Conservation (phyloP, 495 filamentous ascomycete genomes). For the Talaromyces liani region DNA sequence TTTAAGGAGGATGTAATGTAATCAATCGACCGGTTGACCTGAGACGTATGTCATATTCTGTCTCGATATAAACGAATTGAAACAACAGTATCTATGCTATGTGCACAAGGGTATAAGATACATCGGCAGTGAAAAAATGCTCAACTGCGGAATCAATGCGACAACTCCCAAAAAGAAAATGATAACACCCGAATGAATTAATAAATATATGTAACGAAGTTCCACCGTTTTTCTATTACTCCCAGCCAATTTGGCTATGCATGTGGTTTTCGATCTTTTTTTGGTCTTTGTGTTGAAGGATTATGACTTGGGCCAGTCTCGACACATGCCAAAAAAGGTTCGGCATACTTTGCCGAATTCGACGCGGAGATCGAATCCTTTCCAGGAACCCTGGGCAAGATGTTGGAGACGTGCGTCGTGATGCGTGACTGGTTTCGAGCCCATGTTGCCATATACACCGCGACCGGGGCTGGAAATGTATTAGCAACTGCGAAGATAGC, state of each 20-base stretch:
- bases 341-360: constrained; percentile 10
- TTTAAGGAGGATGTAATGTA: constrained; percentile 19
- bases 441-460: constrained; percentile 11
- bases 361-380: constrained; percentile 7
- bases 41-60: not conserved
- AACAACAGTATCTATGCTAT: constrained; percentile 1
- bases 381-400: constrained; percentile 10
- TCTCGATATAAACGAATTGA: not conserved
- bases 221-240: not conserved
- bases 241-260: not conserved
- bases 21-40: not conserved
- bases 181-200: not conserved
- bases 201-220: not conserved
- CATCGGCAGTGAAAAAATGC: not conserved
- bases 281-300: not conserved
- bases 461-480: constrained; percentile 6
- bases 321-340: constrained; percentile 10
- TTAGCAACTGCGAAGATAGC: too few species aligned
- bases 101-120: constrained; percentile 1
- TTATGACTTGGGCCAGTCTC: constrained; percentile 10
- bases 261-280: not conserved
- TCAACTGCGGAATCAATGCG: not conserved
- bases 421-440: constrained; percentile 9
- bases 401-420: constrained; percentile 10
- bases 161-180: not conserved